phyloP scores from a whole-genome alignment of 306 rosid genomes.

The Pueraria montana region DNA sequence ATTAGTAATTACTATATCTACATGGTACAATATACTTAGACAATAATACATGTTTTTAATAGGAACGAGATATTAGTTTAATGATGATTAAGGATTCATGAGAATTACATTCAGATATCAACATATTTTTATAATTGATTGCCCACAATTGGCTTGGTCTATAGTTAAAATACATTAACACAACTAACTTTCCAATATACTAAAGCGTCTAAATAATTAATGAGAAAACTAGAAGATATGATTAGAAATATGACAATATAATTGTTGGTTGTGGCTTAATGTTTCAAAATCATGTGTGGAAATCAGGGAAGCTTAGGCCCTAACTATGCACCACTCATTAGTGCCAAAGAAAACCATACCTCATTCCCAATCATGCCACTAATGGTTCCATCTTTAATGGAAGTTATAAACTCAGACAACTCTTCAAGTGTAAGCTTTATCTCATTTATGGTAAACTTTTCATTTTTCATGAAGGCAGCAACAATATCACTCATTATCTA shows the following conservation, averaged over 20 bases:
- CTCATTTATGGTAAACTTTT: slow-evolving; percentile 80
- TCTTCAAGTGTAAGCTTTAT: slow-evolving; percentile 82
- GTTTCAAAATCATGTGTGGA: background rate
- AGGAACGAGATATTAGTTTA: background rate
- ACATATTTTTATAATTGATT: slow-evolving; percentile 3
- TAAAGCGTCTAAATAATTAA: background rate
- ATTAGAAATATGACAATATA: background rate
- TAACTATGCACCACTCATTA: background rate
- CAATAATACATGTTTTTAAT: too few relatives aligned
- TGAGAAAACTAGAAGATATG: background rate
- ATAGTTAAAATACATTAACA: slow-evolving; percentile 9
- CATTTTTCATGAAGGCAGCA: slow-evolving; percentile 91
- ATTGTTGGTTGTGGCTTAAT: background rate
- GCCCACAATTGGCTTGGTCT: background rate
- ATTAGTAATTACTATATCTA: background rate
- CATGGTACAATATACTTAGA: background rate
- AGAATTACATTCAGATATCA: slow-evolving; percentile 24
- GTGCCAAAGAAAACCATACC: slow-evolving; percentile 57
- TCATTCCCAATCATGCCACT: slow-evolving; percentile 98
- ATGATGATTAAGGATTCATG: background rate
- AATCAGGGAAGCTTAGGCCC: background rate
- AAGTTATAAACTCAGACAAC: slow-evolving; percentile 85
- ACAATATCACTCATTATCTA: slow-evolving; percentile 98
- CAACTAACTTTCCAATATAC: slow-evolving; percentile 1
- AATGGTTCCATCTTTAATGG: slow-evolving; percentile 77